Base-by-base conservation (phyloP, 164 flowering plant genomes). In the Nymphaea thermarum region DNA sequence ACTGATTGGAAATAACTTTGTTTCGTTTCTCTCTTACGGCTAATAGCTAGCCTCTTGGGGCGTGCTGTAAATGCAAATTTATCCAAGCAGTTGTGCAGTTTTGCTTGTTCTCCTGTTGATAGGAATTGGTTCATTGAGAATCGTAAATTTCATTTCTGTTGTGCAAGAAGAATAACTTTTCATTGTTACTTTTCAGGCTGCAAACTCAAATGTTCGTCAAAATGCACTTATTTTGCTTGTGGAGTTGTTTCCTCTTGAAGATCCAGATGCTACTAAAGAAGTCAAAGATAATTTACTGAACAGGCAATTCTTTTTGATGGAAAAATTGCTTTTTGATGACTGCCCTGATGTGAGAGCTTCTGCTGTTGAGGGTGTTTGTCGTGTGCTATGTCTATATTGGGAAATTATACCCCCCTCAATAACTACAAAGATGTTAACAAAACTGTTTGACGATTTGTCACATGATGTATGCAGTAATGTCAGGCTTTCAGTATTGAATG, bases 231-330 rank as follows among this genome's bases (percentile, higher is more conserved):
- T 88, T 79, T 81, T 95, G 69, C 88, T 95, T 62, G 63, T 95
- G 60, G 99, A 95, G 70, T n/a, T 92, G 79, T 95, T 95, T 73
- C 99, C 99, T 64, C 82, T 95, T 67, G 98, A 95, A 82, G 96
- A 95, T 77, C 98, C 99, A 70, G 93, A 85, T 77, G 73, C 97
- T 43, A 90, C 90, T 42, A 95, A 89, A 80, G 98, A 95, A 72
- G 86, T 57, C 43, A 87, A 87, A 72, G 98, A 92, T 75, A 74
- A 75, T 7, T 71, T 90, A 73, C 88, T 86, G 62, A 82, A 86
- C 17, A 95, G 82, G 60, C 98, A 95, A 67, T 89, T 86, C 79
- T 87, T 83, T 75, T 78, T 95, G 55, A 47, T 95, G 77, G 89
- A 95, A 68, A 88, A 68, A 76, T 79, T 90, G 71, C 87, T 95